Base-by-base conservation (phyloP, 2,329 filamentous ascomycete species). In the Sporothrix mexicana region DNA sequence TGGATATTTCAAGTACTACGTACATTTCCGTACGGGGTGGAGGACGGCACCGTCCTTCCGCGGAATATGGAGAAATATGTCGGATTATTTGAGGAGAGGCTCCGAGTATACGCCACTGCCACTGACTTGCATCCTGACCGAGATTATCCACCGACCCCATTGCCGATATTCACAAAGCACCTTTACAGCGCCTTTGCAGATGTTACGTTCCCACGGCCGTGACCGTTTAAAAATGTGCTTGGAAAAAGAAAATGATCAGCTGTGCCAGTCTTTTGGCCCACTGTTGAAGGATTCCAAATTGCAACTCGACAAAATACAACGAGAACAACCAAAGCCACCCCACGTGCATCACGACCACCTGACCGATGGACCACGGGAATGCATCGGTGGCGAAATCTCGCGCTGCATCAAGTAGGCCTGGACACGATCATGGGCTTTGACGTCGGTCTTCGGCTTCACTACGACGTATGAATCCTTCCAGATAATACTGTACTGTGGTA, bases 381-480 rank as follows among this genome's bases (percentile, higher is more conserved):
- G 15, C 17, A 23, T 57, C 55, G 55, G 55, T 30, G 55, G 20
- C 23, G 55, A 55, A 20, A 36, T 36, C 30, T 36, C 7, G 30
- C 4, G 30, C n/a, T 36, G 30, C 30, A 36, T 36, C 45, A 9
- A 47, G 45, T 9, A 13, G 55, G 55, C 30, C 55, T 36, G 30
- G 30, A 36, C 30, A 36, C 7, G 30, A 36, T 36, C 23, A 57
- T 23, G 23, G 17, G n/a, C 5, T 53, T 53, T 9, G 51, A 53
- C 15, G n/a, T 57, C 23, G 55, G 23, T 30, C 23, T 57, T 57
- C 55, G 55, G 55, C 55, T 23, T 57, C 55, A 57, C 12, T 57
- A n/a, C n/a, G n/a, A n/a, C n/a, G n/a, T n/a, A 6, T 57, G 9
- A 30, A 15, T 55, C 51, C 51, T 53, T 53, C 20, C 51, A 20